These are phyloP conservation scores for Hanseniaspora jakobsenii DNA, from an alignment of 805 yeast genomes.

Conservation along the genomic window DNA sequence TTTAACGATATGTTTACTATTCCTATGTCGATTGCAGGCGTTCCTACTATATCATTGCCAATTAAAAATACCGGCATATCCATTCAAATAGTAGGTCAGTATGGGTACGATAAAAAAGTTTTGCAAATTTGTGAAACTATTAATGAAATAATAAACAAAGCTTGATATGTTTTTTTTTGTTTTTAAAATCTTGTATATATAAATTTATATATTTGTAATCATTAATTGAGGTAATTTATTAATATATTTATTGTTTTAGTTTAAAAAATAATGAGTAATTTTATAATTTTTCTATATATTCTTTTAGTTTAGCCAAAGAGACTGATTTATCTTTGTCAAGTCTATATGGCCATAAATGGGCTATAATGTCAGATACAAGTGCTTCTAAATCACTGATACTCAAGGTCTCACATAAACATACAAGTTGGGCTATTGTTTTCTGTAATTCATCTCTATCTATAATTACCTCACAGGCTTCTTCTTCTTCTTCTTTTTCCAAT, in stretches of 20 bases:
- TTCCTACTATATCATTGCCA: conserved; percentile 79
- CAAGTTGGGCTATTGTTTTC: no score
- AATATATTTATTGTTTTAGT: no score
- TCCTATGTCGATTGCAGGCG: conserved; percentile 83
- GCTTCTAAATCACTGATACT: conserved; percentile 1
- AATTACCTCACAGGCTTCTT: conserved; percentile 2
- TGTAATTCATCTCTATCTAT: no score
- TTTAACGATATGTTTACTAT: conserved; percentile 76
- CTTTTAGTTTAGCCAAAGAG: not conserved
- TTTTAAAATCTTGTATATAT: no score
- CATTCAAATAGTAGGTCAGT: conserved; percentile 74
- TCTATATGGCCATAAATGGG: conserved; percentile 6
- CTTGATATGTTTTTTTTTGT: not conserved
- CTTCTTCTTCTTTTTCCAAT: not conserved
- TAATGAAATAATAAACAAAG: not conserved
- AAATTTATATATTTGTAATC: no score
- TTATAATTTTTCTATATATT: not conserved
- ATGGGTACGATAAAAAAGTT: conserved; percentile 62
- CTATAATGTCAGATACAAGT: conserved; percentile 8
- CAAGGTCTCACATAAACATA: not conserved
- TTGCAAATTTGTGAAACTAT: conserved; percentile 36
- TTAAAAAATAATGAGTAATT: no score
- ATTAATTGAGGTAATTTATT: no score
- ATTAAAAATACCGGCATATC: conserved; percentile 37
- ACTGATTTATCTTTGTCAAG: conserved; percentile 3